Conservation (phyloP, 169 alveolate species). For the Nephromyces sp. region DNA sequence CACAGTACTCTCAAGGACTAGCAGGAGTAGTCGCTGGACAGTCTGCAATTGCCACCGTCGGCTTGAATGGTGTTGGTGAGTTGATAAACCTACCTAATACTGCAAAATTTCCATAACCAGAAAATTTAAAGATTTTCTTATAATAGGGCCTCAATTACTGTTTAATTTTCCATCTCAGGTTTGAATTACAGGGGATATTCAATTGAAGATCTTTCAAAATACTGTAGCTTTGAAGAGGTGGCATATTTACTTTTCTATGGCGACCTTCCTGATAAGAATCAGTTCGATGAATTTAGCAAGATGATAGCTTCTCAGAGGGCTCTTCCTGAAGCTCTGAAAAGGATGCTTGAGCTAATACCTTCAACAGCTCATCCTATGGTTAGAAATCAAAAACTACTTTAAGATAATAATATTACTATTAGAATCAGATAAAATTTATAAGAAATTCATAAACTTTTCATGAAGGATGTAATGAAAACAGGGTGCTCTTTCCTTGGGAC, state of each 20-base stretch:
- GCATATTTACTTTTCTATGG: not conserved
- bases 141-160: too few relatives aligned
- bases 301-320: not conserved
- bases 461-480: slow-evolving; percentile 41
- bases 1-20: slow-evolving; percentile 42
- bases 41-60: slow-evolving; percentile 60
- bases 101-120: too few relatives aligned
- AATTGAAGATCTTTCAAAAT: not conserved
- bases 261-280: not conserved
- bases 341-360: not conserved
- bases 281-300: not conserved
- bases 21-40: slow-evolving; percentile 65
- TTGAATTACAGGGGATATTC: not conserved
- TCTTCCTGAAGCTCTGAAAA: not conserved
- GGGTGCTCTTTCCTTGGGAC: slow-evolving; percentile 30
- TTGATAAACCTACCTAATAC: too few relatives aligned
- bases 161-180: too few relatives aligned
- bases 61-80: slow-evolving; percentile 41
- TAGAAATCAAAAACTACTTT: too few relatives aligned
- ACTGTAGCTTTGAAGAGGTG: not conserved
- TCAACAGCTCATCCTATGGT: not conserved
- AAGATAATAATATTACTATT: too few relatives aligned
- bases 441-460: not conserved
- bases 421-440: too few relatives aligned
- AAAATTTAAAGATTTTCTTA: too few relatives aligned